Conservation (phyloP, 2,329 filamentous ascomycete genomes). For the Calycina herbarum region DNA sequence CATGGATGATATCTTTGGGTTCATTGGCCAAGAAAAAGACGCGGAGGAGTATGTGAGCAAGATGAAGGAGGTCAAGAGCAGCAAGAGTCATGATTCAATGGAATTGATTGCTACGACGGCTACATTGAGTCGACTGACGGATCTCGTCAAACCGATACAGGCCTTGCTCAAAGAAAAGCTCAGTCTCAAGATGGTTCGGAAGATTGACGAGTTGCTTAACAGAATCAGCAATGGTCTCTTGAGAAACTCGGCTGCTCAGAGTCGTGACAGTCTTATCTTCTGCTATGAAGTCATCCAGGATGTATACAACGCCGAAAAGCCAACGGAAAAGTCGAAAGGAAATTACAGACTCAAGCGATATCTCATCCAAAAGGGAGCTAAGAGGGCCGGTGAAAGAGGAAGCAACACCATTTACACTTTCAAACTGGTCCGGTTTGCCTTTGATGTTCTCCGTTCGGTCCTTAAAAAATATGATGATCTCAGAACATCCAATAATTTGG, state of each 20-base stretch:
- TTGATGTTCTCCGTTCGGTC: conserved; percentile 84
- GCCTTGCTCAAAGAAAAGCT: conserved; percentile 80
- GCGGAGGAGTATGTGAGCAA: conserved; percentile 92
- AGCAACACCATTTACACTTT: conserved; percentile 77
- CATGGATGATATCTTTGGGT: conserved; percentile 97
- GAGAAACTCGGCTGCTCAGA: conserved; percentile 76
- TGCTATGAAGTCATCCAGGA: conserved; percentile 93
- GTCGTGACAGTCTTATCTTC: conserved; percentile 83
- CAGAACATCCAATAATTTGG: conserved; percentile 74
- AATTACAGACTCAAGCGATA: conserved; percentile 70
- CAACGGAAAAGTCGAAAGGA: conserved; percentile 52
- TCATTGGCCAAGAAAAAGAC: conserved; percentile 91
- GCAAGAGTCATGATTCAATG: conserved; percentile 97
- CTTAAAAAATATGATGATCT: conserved; percentile 82
- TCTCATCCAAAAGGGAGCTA: conserved; percentile 76
- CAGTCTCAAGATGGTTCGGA: conserved; percentile 77
- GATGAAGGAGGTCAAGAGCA: conserved; percentile 97
- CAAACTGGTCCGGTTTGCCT: conserved; percentile 83
- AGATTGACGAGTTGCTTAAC: conserved; percentile 85
- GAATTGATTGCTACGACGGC: conserved; percentile 84
- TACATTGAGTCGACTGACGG: conserved; percentile 70
- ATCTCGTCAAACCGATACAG: conserved; percentile 77
- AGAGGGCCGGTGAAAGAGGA: conserved; percentile 70
- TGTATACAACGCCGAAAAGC: conserved; percentile 67
- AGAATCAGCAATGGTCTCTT: conserved; percentile 81